Conservation (phyloP, 352 stramenopile genomes). For the Pythium aphanidermatum region DNA sequence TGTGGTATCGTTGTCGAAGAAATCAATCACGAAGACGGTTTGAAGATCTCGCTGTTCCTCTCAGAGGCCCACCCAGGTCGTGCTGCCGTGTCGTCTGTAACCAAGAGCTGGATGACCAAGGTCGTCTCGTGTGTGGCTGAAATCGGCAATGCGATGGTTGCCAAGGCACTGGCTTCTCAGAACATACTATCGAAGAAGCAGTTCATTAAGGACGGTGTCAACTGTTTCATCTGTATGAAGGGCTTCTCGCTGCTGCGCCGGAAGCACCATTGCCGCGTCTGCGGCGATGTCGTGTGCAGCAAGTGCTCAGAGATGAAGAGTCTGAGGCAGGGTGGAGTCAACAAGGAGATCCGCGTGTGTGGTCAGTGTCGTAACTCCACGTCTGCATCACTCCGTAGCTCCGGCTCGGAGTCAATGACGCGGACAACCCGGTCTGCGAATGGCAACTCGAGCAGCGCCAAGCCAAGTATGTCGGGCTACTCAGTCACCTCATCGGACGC, state of each 20-base stretch:
- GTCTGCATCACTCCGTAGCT: conserved; percentile 59
- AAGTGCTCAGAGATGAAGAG: conserved; percentile 81
- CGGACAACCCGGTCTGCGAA: conserved; percentile 20
- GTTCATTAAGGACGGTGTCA: conserved; percentile 69
- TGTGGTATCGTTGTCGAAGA: conserved; percentile 81
- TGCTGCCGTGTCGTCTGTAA: conserved; percentile 62
- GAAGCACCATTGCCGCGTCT: conserved; percentile 84
- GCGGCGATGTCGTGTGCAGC: conserved; percentile 79
- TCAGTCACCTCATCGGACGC: conserved; percentile 44
- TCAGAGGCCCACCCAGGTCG: conserved; percentile 71
- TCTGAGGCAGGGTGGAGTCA: conserved; percentile 51
- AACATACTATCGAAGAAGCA: conserved; percentile 66
- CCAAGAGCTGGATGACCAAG: conserved; percentile 80
- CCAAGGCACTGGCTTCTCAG: conserved; percentile 51
- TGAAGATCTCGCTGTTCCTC: conserved; percentile 69
- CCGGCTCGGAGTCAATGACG: conserved; percentile 39
- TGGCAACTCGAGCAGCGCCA: conserved; percentile 15
- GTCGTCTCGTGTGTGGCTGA: conserved; percentile 65
- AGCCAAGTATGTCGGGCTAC: conserved; percentile 43
- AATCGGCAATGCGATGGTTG: conserved; percentile 60
- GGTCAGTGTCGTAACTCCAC: conserved; percentile 50
- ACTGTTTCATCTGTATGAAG: conserved; percentile 71
- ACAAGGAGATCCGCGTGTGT: conserved; percentile 76
- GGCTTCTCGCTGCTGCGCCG: conserved; percentile 68
- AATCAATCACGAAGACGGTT: conserved; percentile 36